Evolutionary conservation across 1,284 basidiomycete genomes (phyloP), one percentile per base, ranked within the genome.

Genomic region (Trichosporon inkin): DNA sequence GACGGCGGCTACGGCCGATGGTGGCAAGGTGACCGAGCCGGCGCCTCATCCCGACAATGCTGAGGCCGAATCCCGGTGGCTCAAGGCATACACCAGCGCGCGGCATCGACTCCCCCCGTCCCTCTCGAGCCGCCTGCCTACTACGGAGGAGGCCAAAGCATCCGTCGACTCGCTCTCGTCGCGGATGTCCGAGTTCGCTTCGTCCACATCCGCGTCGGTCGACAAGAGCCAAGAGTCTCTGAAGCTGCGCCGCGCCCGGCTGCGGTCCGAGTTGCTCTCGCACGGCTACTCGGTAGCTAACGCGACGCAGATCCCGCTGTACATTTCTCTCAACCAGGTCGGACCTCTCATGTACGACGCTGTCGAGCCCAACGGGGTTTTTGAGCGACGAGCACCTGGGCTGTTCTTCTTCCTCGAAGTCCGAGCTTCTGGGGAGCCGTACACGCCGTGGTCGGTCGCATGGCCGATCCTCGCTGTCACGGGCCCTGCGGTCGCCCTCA

Each of bases 301-400:
- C 51, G 51, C 51, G 2, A 53, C 51, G 10, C 16, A 53, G 51
- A 53, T 53, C 16, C 51, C 51, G 19, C 51, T 53, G 5, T 53
- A 53, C 51, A 53, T 53, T 11, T 53, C 51, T 34, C 51, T 53
- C 3, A 53, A 53, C 51, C 51, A 53, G 35, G 34, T 53, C 35
- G 51, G 51, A 10, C 51, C 51, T 17, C 51, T 53, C 2, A 53
- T 53, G 51, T 53, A 53, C 34, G 51, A 53, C 17, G 51, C 51
- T 3, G 51, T 53, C 13, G 34, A 35, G 34, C 51, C 51, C 10
- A 53, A 53, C 14, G 34, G 34, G 16, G 51, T 53, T 11, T 53
- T 53, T 7, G 51, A 53, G 51, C 17, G 51, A 2, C 51, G 51
- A 6, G n/a, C 10, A 3, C 51, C 51, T 2, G 51, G 51, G 2